Evolutionary conservation across 306 rosid species (phyloP).

Genomic region (Medicago lupulina): DNA sequence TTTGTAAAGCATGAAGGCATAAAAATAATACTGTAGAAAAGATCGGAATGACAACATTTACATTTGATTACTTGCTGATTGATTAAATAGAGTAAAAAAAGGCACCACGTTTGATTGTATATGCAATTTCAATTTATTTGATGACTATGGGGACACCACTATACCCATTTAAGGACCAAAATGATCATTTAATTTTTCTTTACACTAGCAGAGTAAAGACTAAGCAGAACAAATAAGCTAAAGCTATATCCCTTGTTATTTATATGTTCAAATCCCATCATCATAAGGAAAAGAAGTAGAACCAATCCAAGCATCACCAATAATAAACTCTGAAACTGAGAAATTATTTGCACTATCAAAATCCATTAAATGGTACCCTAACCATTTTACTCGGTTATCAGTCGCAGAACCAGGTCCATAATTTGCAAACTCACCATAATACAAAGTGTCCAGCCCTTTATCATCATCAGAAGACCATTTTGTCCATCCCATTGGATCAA

Average conservation of each 20-base stretch:
- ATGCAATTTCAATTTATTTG: no score
- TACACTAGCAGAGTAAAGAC: not conserved
- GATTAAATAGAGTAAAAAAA: no score
- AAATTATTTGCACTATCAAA: conserved; percentile 64
- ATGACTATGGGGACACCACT: not conserved
- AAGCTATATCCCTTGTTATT: not conserved
- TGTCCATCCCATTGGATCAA: conserved; percentile 72
- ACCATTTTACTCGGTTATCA: conserved; percentile 60
- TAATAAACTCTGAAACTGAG: conserved; percentile 62
- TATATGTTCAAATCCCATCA: conserved; percentile 52
- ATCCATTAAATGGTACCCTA: conserved; percentile 65
- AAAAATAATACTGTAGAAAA: no score
- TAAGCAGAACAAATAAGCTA: not conserved
- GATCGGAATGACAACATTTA: no score
- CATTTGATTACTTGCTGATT: no score
- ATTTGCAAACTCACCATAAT: conserved; percentile 75
- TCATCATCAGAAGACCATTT: conserved; percentile 48
- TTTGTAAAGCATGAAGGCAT: no score
- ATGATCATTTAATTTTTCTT: no score
- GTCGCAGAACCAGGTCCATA: conserved; percentile 75
- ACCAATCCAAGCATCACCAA: conserved; percentile 71
- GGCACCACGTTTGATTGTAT: no score
- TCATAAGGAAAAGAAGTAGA: conserved; percentile 84
- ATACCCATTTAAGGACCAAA: not conserved
- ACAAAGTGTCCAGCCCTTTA: conserved; percentile 57